Evolutionary conservation across 495 filamentous ascomycete genomes (phyloP).

Genomic region (Aspergillus cristatus): DNA sequence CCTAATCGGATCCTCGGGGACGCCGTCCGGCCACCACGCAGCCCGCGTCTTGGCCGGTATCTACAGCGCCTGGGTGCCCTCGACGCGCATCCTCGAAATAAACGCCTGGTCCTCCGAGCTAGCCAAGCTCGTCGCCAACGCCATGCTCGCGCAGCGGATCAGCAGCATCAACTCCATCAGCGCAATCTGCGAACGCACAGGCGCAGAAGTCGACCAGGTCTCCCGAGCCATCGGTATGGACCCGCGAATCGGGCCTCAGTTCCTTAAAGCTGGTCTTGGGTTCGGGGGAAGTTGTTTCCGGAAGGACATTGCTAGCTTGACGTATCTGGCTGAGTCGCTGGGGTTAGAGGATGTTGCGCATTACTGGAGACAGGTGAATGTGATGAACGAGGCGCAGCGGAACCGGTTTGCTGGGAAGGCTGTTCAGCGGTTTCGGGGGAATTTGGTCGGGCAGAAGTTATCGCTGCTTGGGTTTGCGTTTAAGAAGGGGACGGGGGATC

Average conservation of each 20-base stretch:
- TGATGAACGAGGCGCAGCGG: conserved; percentile 71
- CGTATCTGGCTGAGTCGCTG: conserved; percentile 63
- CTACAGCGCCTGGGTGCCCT: conserved; percentile 65
- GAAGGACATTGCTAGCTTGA: conserved; percentile 70
- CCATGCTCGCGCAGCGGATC: conserved; percentile 74
- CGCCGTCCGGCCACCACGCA: conserved; percentile 46
- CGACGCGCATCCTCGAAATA: conserved; percentile 55
- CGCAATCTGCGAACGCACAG: conserved; percentile 70
- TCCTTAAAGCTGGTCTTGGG: conserved; percentile 68
- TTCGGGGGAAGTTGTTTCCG: conserved; percentile 81
- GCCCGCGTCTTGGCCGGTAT: conserved; percentile 53
- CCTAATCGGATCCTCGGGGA: conserved; percentile 61
- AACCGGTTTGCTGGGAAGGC: conserved; percentile 56
- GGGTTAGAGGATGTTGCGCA: conserved; percentile 63
- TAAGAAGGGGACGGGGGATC: conserved; percentile 76
- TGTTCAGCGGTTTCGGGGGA: conserved; percentile 57
- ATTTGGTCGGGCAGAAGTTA: conserved; percentile 61
- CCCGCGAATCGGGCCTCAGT: conserved; percentile 58
- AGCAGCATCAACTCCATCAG: conserved; percentile 77
- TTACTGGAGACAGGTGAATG: conserved; percentile 66
- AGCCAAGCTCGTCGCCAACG: conserved; percentile 71
- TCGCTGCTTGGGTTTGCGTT: conserved; percentile 71
- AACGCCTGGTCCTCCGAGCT: conserved; percentile 77
- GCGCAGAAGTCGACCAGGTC: conserved; percentile 68
- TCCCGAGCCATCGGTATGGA: conserved; percentile 62